Conservation (phyloP, 768 basidiomycete species). For the Hypholoma sublateritium region DNA sequence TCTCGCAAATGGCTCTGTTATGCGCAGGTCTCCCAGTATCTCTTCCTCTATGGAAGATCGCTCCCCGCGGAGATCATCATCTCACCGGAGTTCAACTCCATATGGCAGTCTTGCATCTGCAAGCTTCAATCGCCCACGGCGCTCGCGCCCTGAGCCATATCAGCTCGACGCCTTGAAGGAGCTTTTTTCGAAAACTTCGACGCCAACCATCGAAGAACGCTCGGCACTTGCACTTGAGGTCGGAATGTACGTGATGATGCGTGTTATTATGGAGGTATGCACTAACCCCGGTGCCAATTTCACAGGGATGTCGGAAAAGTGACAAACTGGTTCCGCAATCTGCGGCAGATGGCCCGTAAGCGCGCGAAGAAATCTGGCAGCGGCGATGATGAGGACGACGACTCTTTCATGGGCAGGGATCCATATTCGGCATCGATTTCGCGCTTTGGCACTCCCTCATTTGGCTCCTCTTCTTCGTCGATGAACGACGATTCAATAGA, state of each 20-base stretch:
- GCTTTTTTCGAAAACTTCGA: conserved; percentile 64
- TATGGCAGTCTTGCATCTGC: conserved; percentile 36
- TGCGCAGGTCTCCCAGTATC: conserved; percentile 36
- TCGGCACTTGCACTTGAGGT: conserved; percentile 71
- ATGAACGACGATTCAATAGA: conserved; percentile 49
- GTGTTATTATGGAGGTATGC: conserved; percentile 10
- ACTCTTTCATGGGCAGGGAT: conserved; percentile 38
- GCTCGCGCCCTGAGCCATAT: conserved; percentile 76
- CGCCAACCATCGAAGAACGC: conserved; percentile 80
- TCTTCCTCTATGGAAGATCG: conserved; percentile 39
- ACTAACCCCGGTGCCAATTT: conserved; percentile 15
- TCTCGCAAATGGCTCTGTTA: conserved; percentile 28
- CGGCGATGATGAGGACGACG: conserved; percentile 46
- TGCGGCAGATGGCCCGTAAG: conserved; percentile 79
- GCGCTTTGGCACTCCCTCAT: conserved; percentile 51
- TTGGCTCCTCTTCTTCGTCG: conserved; percentile 52
- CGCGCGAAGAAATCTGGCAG: conserved; percentile 54
- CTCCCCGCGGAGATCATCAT: conserved; percentile 37
- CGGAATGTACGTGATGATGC: conserved; percentile 59
- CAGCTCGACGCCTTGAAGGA: conserved; percentile 77
- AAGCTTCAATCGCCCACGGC: conserved; percentile 54
- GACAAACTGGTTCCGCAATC: conserved; percentile 87
- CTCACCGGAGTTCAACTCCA: conserved; percentile 43
- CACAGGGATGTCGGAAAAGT: conserved; percentile 79
- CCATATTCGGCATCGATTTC: conserved; percentile 45